These are phyloP conservation scores for Platanthera zijinensis DNA, from an alignment of 106 monocot genomes.

Conservation along the genomic window DNA sequence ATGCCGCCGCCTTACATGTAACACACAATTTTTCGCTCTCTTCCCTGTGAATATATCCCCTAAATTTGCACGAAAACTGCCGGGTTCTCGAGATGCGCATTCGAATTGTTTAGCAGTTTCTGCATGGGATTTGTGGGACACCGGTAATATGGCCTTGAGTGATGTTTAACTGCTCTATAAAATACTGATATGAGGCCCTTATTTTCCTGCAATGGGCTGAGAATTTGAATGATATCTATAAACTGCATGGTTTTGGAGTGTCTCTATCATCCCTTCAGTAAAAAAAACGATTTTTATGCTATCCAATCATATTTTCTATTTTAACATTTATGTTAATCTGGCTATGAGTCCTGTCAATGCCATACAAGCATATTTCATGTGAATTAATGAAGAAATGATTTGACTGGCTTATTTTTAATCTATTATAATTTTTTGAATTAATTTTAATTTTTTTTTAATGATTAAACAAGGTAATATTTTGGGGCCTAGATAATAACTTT, in stretches of 20 bases:
- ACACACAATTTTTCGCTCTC: conserved; percentile 2
- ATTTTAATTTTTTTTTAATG: too few species aligned
- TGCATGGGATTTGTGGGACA: conserved; percentile 5
- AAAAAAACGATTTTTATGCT: neutral
- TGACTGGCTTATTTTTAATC: too few species aligned
- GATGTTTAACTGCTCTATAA: neutral
- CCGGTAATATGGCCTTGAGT: neutral
- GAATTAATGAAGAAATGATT: too few species aligned
- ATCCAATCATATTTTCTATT: too few species aligned
- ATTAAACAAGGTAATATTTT: too few species aligned
- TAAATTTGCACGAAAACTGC: conserved; percentile 6
- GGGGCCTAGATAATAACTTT: too few species aligned
- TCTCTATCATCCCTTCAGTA: neutral
- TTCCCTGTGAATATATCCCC: conserved; percentile 1
- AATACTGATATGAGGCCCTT: conserved; percentile 2
- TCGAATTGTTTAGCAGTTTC: conserved; percentile 6
- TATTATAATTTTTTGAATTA: too few species aligned
- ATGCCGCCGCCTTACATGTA: conserved; percentile 47
- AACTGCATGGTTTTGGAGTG: neutral
- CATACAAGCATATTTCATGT: too few species aligned
- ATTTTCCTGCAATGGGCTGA: conserved; percentile 3
- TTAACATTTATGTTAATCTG: too few species aligned
- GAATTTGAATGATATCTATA: neutral
- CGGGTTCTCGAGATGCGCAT: neutral
- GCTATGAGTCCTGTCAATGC: too few species aligned